Base-by-base conservation (phyloP, 306 rosid species). In the Dalbergia oliveri region DNA sequence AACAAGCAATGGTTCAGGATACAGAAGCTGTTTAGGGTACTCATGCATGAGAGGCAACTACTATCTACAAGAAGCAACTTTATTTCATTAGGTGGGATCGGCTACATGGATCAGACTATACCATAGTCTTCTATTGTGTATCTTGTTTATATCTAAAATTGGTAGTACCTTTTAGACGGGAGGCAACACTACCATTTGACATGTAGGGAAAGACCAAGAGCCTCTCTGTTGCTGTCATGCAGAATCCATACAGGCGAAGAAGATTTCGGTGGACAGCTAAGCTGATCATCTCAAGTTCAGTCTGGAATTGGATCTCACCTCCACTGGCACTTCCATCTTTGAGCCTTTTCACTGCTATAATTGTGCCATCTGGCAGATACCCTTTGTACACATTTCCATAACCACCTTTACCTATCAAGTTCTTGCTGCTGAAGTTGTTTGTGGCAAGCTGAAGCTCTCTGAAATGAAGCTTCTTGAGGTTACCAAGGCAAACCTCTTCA, bases 351-450 rank as follows among this genome's bases (percentile, higher is more conserved):
- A 95, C 97, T 3, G 99, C 99, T 86, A 91, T 79, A 26, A 90
- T 83, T 19, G 92, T 83, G 13, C 98, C 97, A 60, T 95, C 98
- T 56, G 85, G 81, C 31, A 95, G 97, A 82, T 72, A 83, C 37
- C 98, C 99, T 91, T 91, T 95, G 87, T 91, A 95, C n/a, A 95
- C 99, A 86, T 95, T 84, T 54, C 98, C 99, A 23, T 90, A 95
- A 12, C 99, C 99, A 12, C 99, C 99, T 81, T 90, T 93, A 0
- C 98, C 99, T 26, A 93, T 54, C 88, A 95, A 79, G 85, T 93
- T 91, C 73, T 91, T 93, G 87, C 90, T 84, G 92, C 98, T 90
- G 92, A 95, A 95, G 79, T 89, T 90, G 82, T 90, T 86, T 61
- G 99, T 95, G 18, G 98, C 98, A 59, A 85, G 61, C 65, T 96